phyloP scores from a whole-genome alignment of 192 early-diverging fungal genomes.

The Thamnidium elegans region DNA sequence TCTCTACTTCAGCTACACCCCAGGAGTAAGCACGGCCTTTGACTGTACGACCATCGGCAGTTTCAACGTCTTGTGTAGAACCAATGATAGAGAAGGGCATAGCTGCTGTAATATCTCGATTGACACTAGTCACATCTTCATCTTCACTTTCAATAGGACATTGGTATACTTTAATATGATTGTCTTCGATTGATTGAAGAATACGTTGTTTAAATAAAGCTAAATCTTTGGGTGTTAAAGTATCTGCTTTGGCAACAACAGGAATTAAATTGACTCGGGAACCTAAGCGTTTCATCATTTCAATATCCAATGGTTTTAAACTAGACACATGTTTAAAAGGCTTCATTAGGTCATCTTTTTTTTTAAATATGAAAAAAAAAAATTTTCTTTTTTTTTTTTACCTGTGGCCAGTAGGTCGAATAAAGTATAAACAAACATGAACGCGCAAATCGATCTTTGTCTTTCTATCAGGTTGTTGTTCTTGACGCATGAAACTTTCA shows the following conservation, averaged over 20 bases:
- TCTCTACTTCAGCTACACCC: conserved; percentile 95
- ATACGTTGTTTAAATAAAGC: conserved; percentile 80
- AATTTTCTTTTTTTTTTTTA: background rate
- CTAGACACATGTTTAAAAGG: conserved; percentile 7
- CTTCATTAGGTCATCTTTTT: conserved; percentile 3
- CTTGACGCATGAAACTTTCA: conserved; percentile 88
- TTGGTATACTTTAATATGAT: conserved; percentile 81
- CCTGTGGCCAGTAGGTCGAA: conserved; percentile 59
- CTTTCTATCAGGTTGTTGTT: conserved; percentile 80
- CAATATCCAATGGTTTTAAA: conserved; percentile 81
- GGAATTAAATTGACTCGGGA: conserved; percentile 92
- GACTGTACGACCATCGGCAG: conserved; percentile 81
- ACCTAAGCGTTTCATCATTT: conserved; percentile 91
- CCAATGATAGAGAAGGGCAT: conserved; percentile 97
- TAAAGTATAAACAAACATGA: conserved; percentile 95
- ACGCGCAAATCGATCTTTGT: conserved; percentile 91
- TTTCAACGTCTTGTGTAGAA: conserved; percentile 76
- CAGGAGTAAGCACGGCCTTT: conserved; percentile 89
- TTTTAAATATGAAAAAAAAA: background rate
- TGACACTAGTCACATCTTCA: conserved; percentile 69
- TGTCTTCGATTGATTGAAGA: conserved; percentile 61
- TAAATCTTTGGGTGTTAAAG: conserved; percentile 80
- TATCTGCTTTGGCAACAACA: conserved; percentile 89
- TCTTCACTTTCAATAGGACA: conserved; percentile 78
- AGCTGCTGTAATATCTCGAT: conserved; percentile 80